Percentiles rank a stretch among this genome's conserved stretches.
phyloP scores from a whole-genome alignment of 768 basidiomycete genomes.

The Pisolithus microcarpus region DNA sequence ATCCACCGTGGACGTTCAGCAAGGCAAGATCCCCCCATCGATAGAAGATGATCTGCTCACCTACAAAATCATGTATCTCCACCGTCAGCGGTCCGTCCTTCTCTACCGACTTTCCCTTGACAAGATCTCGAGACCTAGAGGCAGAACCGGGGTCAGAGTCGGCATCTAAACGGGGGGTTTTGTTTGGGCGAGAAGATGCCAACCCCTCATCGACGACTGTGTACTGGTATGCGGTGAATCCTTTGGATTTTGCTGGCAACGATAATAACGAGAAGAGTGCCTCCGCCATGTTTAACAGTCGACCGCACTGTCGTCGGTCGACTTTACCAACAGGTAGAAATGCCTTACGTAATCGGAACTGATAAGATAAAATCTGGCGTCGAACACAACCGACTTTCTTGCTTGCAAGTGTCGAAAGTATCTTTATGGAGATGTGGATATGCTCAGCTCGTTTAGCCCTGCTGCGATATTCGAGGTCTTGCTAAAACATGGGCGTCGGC shows the following conservation, averaged over 20 bases:
- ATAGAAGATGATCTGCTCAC: conserved; percentile 17
- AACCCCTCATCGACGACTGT: conserved; percentile 39
- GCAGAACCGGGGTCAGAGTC: conserved; percentile 66
- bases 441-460: too few relatives aligned
- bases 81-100: conserved; percentile 39
- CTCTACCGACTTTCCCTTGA: conserved; percentile 17
- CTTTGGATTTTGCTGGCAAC: conserved; percentile 46
- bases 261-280: conserved; percentile 34
- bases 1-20: neutral
- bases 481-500: too few relatives aligned
- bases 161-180: conserved; percentile 57
- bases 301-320: neutral
- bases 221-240: conserved; percentile 37
- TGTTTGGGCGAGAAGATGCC: conserved; percentile 53
- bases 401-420: too few relatives aligned
- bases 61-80: conserved; percentile 36
- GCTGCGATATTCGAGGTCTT: too few relatives aligned
- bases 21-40: too few relatives aligned
- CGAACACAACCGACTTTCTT: too few relatives aligned
- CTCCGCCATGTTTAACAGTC: conserved; percentile 28
- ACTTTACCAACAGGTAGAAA: neutral
- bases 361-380: too few relatives aligned
- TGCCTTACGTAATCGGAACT: neutral
- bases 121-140: conserved; percentile 40
- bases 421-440: too few relatives aligned